A percentile compares a stretch with the other conserved stretches of the same genome.
Conservation (phyloP, 1,284 basidiomycete species). For the Ganoderma resinaceum region DNA sequence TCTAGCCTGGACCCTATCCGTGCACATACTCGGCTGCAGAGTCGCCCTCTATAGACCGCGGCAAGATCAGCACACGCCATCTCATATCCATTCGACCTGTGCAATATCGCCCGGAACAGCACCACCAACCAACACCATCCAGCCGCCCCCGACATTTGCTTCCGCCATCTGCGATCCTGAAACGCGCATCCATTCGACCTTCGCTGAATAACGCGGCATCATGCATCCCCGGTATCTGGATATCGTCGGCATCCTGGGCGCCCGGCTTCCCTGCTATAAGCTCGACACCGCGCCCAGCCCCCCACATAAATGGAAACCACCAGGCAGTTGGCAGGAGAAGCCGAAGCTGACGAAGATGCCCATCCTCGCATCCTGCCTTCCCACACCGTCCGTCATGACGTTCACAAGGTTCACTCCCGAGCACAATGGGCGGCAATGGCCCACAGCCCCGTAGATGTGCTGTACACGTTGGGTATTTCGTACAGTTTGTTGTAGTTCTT, state of each 20-base stretch:
- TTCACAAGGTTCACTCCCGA: slow-evolving; percentile 8
- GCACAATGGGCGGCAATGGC: not conserved
- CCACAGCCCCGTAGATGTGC: slow-evolving; percentile 11
- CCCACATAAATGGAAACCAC: slow-evolving; percentile 23
- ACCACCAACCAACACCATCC: not conserved
- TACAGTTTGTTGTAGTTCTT: slow-evolving; percentile 10
- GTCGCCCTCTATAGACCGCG: slow-evolving; percentile 1
- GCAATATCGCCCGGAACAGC: slow-evolving; percentile 6
- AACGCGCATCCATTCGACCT: slow-evolving; percentile 20
- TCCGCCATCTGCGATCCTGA: slow-evolving; percentile 31
- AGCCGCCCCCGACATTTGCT: slow-evolving; percentile 24
- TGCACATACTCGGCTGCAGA: slow-evolving; percentile 11
- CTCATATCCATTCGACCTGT: not conserved
- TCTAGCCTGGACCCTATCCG: slow-evolving; percentile 8
- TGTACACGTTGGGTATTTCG: slow-evolving; percentile 10
- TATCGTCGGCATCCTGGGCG: slow-evolving; percentile 18
- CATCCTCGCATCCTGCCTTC: not conserved
- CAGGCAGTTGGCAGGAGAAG: slow-evolving; percentile 24
- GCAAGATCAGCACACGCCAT: slow-evolving; percentile 20
- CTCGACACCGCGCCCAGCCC: slow-evolving; percentile 10
- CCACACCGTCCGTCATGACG: not conserved
- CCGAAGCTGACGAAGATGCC: slow-evolving; percentile 5
- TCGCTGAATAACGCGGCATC: slow-evolving; percentile 21
- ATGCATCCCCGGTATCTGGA: slow-evolving; percentile 22
- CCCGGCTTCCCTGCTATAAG: slow-evolving; percentile 12